Evolutionary conservation across 768 basidiomycete species (phyloP).

Genomic region (Suillus plorans): DNA sequence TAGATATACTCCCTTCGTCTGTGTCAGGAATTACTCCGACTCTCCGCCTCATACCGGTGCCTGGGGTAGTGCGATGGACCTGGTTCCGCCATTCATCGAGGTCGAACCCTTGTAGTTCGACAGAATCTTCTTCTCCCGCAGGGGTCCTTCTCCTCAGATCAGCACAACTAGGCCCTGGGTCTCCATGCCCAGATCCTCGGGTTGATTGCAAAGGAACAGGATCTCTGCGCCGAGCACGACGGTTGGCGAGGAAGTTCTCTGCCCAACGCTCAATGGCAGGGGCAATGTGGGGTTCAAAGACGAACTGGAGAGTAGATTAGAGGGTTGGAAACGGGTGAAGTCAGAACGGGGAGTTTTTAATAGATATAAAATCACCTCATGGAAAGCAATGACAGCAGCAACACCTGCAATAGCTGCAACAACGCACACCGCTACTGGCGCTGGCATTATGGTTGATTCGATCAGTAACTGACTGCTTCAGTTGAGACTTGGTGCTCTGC

Average conservation of each 20-base stretch:
- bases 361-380: constrained; percentile 44
- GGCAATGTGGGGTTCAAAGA: constrained; percentile 70
- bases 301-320: constrained; percentile 41
- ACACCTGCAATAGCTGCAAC: constrained; percentile 49
- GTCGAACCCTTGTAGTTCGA: constrained; percentile 59
- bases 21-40: constrained; percentile 13
- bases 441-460: constrained; percentile 19
- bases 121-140: constrained; percentile 21
- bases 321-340: neutral
- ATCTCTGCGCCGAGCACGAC: constrained; percentile 26
- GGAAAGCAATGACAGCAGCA: constrained; percentile 54
- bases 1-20: constrained; percentile 12
- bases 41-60: neutral
- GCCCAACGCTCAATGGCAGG: constrained; percentile 52
- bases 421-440: constrained; percentile 45
- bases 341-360: too few relatives aligned
- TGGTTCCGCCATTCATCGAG: constrained; percentile 53
- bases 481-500: neutral
- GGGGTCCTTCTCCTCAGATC: constrained; percentile 18
- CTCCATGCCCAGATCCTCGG: constrained; percentile 14
- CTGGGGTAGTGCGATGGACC: constrained; percentile 27
- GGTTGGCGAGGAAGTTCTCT: constrained; percentile 31
- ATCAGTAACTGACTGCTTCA: neutral
- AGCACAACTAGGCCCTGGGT: constrained; percentile 7
- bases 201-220: constrained; percentile 20